These are phyloP conservation scores for Condylostoma magnum DNA, from an alignment of 169 alveolate species.

Conservation along the genomic window DNA sequence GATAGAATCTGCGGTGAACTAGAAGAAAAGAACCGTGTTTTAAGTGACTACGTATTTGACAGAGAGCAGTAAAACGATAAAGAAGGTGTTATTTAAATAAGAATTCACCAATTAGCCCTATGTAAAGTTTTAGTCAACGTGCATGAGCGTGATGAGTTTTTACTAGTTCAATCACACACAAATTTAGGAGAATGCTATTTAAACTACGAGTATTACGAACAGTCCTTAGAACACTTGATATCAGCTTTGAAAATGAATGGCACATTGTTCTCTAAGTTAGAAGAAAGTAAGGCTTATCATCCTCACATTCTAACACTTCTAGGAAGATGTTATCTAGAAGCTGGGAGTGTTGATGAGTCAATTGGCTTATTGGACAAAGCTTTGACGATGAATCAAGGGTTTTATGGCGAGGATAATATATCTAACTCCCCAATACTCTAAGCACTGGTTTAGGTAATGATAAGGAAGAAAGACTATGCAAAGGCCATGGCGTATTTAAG, in stretches of 20 bases:
- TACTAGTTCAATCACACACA: constrained; percentile 60
- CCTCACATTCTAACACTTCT: constrained; percentile 62
- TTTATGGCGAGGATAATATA: not conserved
- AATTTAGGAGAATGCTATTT: constrained; percentile 70
- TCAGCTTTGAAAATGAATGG: constrained; percentile 71
- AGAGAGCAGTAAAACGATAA: not conserved
- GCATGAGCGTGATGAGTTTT: constrained; percentile 58
- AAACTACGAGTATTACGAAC: constrained; percentile 64
- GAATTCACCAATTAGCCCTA: constrained; percentile 66
- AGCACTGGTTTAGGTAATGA: not conserved
- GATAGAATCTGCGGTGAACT: constrained; percentile 65
- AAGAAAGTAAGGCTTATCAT: constrained; percentile 66
- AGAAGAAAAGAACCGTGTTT: constrained; percentile 49
- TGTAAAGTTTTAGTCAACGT: constrained; percentile 68
- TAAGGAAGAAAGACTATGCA: not conserved
- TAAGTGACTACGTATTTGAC: constrained; percentile 22
- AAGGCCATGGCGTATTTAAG: constrained; percentile 8
- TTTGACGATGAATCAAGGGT: constrained; percentile 28
- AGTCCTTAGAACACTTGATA: constrained; percentile 74
- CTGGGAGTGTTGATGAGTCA: constrained; percentile 40
- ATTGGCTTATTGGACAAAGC: constrained; percentile 45
- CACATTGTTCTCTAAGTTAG: constrained; percentile 47
- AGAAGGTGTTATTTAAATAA: constrained; percentile 31
- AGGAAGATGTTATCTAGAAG: constrained; percentile 57
- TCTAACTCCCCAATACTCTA: not conserved